Evolutionary conservation across 2,329 filamentous ascomycete species (phyloP).

Genomic region (Chaetomium sp.): DNA sequence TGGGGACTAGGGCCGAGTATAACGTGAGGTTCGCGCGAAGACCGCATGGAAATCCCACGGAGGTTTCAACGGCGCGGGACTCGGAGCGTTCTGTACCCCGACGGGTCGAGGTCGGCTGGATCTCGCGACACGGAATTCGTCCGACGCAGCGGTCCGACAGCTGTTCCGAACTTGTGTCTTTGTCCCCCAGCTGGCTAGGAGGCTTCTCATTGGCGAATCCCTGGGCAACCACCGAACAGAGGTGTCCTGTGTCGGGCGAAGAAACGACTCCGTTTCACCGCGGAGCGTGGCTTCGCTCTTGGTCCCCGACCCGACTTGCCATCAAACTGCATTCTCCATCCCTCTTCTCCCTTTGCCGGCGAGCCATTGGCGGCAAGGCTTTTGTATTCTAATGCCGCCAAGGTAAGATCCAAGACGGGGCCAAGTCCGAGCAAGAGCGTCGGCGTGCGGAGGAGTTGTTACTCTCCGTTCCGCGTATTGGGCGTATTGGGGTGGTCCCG

Average conservation of each 20-base stretch:
- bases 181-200: too few species aligned
- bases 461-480: slow-evolving; percentile 8
- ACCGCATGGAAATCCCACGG: not conserved
- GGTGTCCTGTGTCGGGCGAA: too few species aligned
- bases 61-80: not conserved
- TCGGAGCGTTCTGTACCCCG: slow-evolving; percentile 8
- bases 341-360: too few species aligned
- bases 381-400: not conserved
- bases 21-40: not conserved
- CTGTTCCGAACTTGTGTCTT: too few species aligned
- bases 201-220: too few species aligned
- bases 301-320: too few species aligned
- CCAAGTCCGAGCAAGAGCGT: not conserved
- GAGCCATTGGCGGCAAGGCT: too few species aligned
- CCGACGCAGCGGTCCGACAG: not conserved
- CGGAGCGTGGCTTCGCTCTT: too few species aligned
- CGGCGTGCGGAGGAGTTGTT: too few species aligned
- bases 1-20: not conserved
- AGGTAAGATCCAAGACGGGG: not conserved
- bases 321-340: too few species aligned
- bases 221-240: too few species aligned
- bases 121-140: not conserved
- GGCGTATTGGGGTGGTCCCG: not conserved
- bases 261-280: too few species aligned
- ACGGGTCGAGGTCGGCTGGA: not conserved